These are phyloP conservation scores for Astrothelium macrocarpum DNA, from an alignment of 495 filamentous ascomycete species.

Conservation along the genomic window DNA sequence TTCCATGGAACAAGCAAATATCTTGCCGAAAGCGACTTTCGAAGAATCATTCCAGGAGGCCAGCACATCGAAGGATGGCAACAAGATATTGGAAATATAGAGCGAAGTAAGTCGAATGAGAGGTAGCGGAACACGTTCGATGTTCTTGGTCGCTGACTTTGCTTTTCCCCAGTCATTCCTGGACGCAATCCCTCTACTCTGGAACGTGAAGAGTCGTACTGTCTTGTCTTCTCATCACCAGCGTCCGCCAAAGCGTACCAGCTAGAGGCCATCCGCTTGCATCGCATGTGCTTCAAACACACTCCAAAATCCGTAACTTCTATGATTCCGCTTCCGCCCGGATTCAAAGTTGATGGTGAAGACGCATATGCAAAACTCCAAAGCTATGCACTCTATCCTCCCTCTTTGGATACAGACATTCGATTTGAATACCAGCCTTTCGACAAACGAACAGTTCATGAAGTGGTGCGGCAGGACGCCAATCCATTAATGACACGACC, in stretches of 20 bases:
- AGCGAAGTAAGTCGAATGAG: constrained; percentile 22
- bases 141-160: neutral
- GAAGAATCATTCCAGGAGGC: constrained; percentile 48
- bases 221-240: constrained; percentile 49
- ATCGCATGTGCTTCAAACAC: constrained; percentile 33
- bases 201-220: constrained; percentile 46
- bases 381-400: constrained; percentile 45
- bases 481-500: neutral
- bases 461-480: neutral
- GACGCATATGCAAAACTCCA: constrained; percentile 36
- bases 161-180: constrained; percentile 35
- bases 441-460: neutral
- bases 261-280: constrained; percentile 37
- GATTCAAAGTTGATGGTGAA: constrained; percentile 34
- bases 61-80: constrained; percentile 55
- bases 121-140: neutral
- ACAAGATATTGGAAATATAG: constrained; percentile 37
- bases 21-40: constrained; percentile 54
- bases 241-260: constrained; percentile 48
- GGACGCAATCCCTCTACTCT: constrained; percentile 45
- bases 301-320: constrained; percentile 24
- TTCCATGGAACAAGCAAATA: constrained; percentile 42
- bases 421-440: constrained; percentile 7
- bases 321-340: constrained; percentile 28
- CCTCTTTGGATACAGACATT: constrained; percentile 28